A percentile compares a stretch with the other conserved stretches of the same genome.
Evolutionary conservation across 148 eudicot species (phyloP).

Genomic region (Silene latifolia): DNA sequence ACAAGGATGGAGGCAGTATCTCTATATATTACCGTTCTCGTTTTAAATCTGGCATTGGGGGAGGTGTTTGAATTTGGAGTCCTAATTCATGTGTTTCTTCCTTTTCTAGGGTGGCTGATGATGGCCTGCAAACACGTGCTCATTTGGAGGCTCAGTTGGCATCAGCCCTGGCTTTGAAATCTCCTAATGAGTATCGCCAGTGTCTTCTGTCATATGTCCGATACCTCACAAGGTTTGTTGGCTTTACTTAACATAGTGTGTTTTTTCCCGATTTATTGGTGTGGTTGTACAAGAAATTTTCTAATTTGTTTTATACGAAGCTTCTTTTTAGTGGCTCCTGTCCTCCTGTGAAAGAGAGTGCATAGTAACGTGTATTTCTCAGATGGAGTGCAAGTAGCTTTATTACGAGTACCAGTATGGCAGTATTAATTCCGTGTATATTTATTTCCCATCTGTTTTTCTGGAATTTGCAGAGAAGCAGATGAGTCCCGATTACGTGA

Average conservation of each 20-base stretch:
- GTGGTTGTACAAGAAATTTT: background rate
- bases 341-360: background rate
- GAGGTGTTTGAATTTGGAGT: background rate
- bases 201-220: conserved; percentile 86
- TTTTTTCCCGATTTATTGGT: background rate
- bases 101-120: conserved; percentile 74
- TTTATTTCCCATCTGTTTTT: conserved; percentile 3
- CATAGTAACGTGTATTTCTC: background rate
- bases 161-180: conserved; percentile 83
- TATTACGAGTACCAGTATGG: background rate
- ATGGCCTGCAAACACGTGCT: conserved; percentile 98
- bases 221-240: conserved; percentile 72
- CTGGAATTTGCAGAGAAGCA: conserved; percentile 55
- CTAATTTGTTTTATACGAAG: background rate
- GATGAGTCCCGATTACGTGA: conserved; percentile 90
- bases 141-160: conserved; percentile 90
- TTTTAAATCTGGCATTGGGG: background rate
- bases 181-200: conserved; percentile 84
- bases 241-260: background rate
- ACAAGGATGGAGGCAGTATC: too few relatives aligned
- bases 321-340: too few relatives aligned
- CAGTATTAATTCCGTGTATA: background rate
- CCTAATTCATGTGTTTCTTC: background rate
- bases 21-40: background rate
- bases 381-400: background rate